Conservation (phyloP, 2,329 filamentous ascomycete species). For the Alternaria triticina region DNA sequence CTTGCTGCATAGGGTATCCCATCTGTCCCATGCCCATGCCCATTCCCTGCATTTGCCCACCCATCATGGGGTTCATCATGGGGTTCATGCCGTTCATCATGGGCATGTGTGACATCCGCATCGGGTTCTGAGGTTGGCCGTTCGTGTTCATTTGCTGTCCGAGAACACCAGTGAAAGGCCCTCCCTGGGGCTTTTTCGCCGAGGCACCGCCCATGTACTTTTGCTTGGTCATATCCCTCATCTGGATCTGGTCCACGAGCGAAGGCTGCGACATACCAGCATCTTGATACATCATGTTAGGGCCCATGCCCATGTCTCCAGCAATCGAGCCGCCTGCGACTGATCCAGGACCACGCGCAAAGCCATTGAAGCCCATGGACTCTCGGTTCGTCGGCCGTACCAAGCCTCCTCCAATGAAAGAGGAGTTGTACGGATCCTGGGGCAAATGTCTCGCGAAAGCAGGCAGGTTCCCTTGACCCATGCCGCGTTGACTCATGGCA, state of each 20-base stretch:
- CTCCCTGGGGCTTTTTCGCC: constrained; percentile 36
- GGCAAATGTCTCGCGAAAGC: constrained; percentile 47
- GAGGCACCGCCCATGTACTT: constrained; percentile 47
- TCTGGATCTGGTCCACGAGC: constrained; percentile 47
- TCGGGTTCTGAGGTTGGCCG: constrained; percentile 27
- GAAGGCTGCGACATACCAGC: constrained; percentile 40
- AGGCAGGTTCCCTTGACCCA: constrained; percentile 31
- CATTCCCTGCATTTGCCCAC: constrained; percentile 34
- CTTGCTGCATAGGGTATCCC: constrained; percentile 72
- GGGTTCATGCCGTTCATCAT: constrained; percentile 29
- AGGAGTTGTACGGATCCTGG: constrained; percentile 39
- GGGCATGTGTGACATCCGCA: constrained; percentile 37
- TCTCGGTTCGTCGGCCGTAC: constrained; percentile 43
- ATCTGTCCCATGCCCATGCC: constrained; percentile 41
- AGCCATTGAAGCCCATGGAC: constrained; percentile 47
- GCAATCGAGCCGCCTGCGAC: constrained; percentile 41
- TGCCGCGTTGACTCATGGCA: constrained; percentile 26
- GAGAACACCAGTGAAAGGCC: constrained; percentile 45
- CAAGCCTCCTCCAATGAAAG: constrained; percentile 44
- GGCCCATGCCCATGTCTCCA: constrained; percentile 21
- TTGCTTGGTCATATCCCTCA: constrained; percentile 44
- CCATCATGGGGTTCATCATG: constrained; percentile 37
- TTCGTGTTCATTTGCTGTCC: constrained; percentile 42
- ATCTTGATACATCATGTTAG: constrained; percentile 39
- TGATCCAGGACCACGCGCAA: constrained; percentile 40